These are phyloP conservation scores for Pseudomonodictys pantanalensis DNA, from an alignment of 495 filamentous ascomycete genomes.

Conservation along the genomic window DNA sequence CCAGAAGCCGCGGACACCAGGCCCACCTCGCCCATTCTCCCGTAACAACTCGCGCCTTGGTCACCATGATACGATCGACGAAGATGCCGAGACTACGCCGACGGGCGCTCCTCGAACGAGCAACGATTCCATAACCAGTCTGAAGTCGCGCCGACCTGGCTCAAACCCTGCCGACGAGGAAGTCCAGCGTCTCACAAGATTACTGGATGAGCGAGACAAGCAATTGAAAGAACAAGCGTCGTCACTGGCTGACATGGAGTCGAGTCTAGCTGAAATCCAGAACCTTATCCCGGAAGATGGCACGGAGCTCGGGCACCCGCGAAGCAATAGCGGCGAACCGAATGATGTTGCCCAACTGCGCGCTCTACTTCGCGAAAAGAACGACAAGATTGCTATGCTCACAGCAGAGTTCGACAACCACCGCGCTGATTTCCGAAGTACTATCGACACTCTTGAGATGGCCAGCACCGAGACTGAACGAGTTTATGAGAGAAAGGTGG, in stretches of 20 bases:
- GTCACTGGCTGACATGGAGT: constrained; percentile 81
- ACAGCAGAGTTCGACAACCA: constrained; percentile 95
- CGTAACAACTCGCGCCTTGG: constrained; percentile 41
- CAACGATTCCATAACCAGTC: constrained; percentile 42
- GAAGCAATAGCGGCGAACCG: constrained; percentile 61
- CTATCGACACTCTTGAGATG: constrained; percentile 93
- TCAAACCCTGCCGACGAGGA: constrained; percentile 61
- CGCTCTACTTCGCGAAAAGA: constrained; percentile 83
- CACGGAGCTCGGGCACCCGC: constrained; percentile 12
- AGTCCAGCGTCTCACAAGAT: constrained; percentile 59
- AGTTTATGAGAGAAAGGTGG: constrained; percentile 91
- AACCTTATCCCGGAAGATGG: constrained; percentile 51
- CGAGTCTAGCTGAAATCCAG: constrained; percentile 70
- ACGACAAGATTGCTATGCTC: constrained; percentile 89
- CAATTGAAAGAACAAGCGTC: constrained; percentile 84
- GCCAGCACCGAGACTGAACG: constrained; percentile 95
- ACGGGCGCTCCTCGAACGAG: constrained; percentile 53
- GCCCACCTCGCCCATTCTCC: constrained; percentile 41
- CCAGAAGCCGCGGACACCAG: constrained; percentile 30
- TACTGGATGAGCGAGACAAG: constrained; percentile 79
- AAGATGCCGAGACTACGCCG: constrained; percentile 55
- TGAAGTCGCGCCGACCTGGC: constrained; percentile 50
- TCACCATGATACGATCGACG: constrained; percentile 37
- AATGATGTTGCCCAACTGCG: constrained; percentile 76
- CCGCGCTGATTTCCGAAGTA: constrained; percentile 92